Base-by-base conservation (phyloP, 331 rosid genomes). In the Malus hybrid region DNA sequence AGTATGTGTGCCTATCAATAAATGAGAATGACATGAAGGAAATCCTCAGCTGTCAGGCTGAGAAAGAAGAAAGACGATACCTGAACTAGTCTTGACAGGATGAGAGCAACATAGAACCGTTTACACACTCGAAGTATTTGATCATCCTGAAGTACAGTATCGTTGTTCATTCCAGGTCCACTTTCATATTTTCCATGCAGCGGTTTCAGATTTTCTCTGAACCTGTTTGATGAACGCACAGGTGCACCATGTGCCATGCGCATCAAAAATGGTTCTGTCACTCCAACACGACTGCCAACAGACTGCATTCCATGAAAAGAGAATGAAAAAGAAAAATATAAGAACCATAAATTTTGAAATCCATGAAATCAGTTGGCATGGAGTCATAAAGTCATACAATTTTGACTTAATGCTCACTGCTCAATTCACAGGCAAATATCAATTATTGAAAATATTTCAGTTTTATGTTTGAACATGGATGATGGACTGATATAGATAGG, bases 231-330 rank as follows among this genome's bases (percentile, higher is more conserved):
- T 77, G 80, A 32, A 42, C 83, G 84, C 69, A 90, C 52, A 24
- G 99, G 97, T 80, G 90, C 97, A 3, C 99, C 99, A 80, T 94
- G 99, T 68, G 99, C 96, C 97, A 86, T 92, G 77, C 81, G 92
- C 99, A 94, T 94, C 83, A 94, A 76, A 83, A 88, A 90, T 56
- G 97, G 97, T 82, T 94, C 99, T 57, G 89, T 83, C 44, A 92
- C 97, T 69, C 99, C 99, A 80, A 94, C 92, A 67, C 96, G 92
- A 84, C 86, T 81, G 74, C 97, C 99, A 74, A 94, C 99, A 48
- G 96, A 88, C 99, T 94, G 89, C 84, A 87, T 63, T 73, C 74
- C 71, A 33, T 46, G 85, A 44, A 70, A 77, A 69, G 48, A 33
- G 28, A 78, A 73, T 79, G 77, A 72, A 50, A 27, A 71, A 76